These are phyloP conservation scores for Magnolia changhungtana DNA, from an alignment of 164 flowering plant genomes.

Conservation along the genomic window DNA sequence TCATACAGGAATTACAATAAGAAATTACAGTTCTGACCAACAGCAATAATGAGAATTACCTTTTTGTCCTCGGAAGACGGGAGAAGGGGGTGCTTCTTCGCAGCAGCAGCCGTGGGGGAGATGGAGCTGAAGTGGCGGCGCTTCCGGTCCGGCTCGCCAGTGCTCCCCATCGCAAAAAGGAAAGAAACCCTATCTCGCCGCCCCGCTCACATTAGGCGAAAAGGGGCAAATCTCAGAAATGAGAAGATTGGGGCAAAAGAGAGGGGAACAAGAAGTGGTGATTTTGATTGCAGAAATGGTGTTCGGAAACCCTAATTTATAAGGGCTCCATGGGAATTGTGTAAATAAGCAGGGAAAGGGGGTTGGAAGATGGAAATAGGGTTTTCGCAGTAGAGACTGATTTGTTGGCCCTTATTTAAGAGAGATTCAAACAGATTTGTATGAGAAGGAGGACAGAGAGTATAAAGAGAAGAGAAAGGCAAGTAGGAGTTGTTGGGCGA, in stretches of 20 bases:
- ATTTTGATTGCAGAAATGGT: not conserved
- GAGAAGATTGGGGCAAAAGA: not conserved
- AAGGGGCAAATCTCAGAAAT: not conserved
- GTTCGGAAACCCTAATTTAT: not conserved
- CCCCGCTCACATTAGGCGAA: slow-evolving; percentile 21
- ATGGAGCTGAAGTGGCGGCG: slow-evolving; percentile 71
- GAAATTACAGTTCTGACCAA: not conserved
- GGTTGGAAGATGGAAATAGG: not conserved
- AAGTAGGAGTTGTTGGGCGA: not conserved
- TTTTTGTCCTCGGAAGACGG: slow-evolving; percentile 79
- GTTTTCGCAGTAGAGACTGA: not conserved
- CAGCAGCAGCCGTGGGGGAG: slow-evolving; percentile 56
- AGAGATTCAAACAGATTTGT: not conserved
- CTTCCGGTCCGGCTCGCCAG: slow-evolving; percentile 85
- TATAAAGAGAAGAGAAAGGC: not conserved
- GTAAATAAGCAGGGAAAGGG: not conserved
- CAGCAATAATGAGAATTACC: slow-evolving; percentile 29
- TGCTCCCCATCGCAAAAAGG: slow-evolving; percentile 65
- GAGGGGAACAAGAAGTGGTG: not conserved
- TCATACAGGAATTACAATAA: not conserved
- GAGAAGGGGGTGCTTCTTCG: slow-evolving; percentile 55
- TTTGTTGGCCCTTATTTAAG: not conserved
- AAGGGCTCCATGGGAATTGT: not conserved
- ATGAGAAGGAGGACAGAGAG: not conserved
- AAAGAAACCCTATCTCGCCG: slow-evolving; percentile 19